Evolutionary conservation across 2,329 filamentous ascomycete genomes (phyloP), one percentile per base, ranked within the genome.

Genomic region (Bipolaris zeicola): DNA sequence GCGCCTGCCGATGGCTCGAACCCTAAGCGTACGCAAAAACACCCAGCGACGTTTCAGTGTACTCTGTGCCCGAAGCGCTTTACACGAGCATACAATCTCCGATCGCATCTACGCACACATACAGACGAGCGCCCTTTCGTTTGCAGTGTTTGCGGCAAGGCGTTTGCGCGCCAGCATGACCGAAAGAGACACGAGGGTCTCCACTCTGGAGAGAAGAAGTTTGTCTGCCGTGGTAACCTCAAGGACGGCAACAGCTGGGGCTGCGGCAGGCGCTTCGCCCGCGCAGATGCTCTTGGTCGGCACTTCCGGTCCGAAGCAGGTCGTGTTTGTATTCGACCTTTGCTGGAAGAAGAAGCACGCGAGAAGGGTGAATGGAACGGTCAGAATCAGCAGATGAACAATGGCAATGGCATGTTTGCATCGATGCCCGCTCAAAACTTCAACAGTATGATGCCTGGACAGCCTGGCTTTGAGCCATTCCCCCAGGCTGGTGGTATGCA

Each of bases 151-250:
- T 99, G 95, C 67, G 91, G 92, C 50, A 99, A 99, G 77, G 95
- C 95, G 0, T 99, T 99, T 78, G 95, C 95, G 5, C 89, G 95
- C 24, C 95, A 99, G 73, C 95, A 99, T 73, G 95, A 99, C 74
- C 89, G 95, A 43, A 99, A 99, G 78, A 89, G 95, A 37, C 95
- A 99, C 76, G 95, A 99, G 78, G 93, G 94, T 37, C 81, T 99
- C 39, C 95, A 99, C 72, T 96, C 91, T 0, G 95, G 95, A 39
- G 95, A 99, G 79, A 99, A 98, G 85, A 98, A 96, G 73, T 99
- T 98, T 73, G 91, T 98, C 6, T 99, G 95, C 78, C 92, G 92
- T 65, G 95, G 95, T 50, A 90, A 93, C 56, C 86, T 99, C 47
- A 93, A 94, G 65, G 87, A 87, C 1, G 88, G 89, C 44, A 89